Percentiles rank a stretch among this genome's conserved stretches.
phyloP scores from a whole-genome alignment of 73 alveolate species.

The Diophrys sp. region DNA sequence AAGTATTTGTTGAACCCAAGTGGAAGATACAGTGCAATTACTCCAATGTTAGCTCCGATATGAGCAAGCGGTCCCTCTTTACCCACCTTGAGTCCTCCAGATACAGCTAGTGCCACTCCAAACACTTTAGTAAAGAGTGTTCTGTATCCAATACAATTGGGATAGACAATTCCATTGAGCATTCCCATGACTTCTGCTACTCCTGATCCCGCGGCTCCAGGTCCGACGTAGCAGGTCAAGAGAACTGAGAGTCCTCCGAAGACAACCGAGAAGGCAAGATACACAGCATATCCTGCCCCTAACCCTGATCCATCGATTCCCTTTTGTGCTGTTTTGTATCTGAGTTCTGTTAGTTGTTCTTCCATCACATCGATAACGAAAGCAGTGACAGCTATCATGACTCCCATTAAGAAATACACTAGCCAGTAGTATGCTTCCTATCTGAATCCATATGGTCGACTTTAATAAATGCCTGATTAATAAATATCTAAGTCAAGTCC shows the following conservation, averaged over 20 bases:
- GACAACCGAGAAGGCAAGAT: constrained; percentile 4
- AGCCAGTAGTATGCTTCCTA: constrained; percentile 34
- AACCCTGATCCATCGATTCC: constrained; percentile 4
- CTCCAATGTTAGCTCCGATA: constrained; percentile 60
- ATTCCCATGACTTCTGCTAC: constrained; percentile 53
- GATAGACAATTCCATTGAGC: constrained; percentile 49
- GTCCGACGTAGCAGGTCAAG: constrained; percentile 40
- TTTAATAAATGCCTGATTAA: constrained; percentile 11
- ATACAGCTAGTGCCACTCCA: constrained; percentile 47
- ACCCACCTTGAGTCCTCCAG: constrained; percentile 43
- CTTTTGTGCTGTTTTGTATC: constrained; percentile 33
- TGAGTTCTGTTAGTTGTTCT: constrained; percentile 13
- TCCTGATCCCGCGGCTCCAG: constrained; percentile 59
- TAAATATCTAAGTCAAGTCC: neutral
- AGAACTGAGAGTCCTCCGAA: constrained; percentile 37
- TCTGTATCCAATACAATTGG: constrained; percentile 9
- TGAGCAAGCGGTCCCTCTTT: constrained; percentile 66
- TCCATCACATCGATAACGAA: constrained; percentile 37
- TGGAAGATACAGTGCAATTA: constrained; percentile 29
- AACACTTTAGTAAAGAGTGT: constrained; percentile 40
- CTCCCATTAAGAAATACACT: constrained; percentile 24
- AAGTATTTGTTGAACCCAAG: constrained; percentile 13
- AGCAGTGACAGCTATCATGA: constrained; percentile 35
- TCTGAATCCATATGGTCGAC: constrained; percentile 22
- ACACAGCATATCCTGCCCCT: constrained; percentile 25